Base-by-base conservation (phyloP, 2,329 filamentous ascomycete genomes). In the Dactylellina drechsleri region DNA sequence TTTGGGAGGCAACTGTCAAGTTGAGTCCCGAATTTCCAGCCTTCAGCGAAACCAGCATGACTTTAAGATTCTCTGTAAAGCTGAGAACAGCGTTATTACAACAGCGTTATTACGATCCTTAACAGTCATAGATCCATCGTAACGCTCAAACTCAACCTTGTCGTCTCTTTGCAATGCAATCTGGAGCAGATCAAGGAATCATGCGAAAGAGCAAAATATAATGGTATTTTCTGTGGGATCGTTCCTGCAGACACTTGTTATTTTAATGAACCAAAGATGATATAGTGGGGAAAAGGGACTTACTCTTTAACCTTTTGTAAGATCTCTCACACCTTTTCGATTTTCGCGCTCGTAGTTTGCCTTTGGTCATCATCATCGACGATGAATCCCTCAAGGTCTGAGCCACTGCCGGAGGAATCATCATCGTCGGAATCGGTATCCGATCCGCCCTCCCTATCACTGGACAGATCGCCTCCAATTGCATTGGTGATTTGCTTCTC, bases 11-110 rank as follows among this genome's bases (percentile, higher is more conserved):
- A 16, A 89, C 88, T 45, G 91, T 92, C 23, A 97, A 85, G 80
- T 97, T 97, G 53, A 97, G 86, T 1, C 93, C 93, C 0, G 93
- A 89, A 78, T 94, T 94, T 36, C 92, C 92, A 0, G 92, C 91
- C 79, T 92, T 92, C 56, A 94, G 84, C 0, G 90, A 93, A 1
- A 93, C 87, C 2, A 95, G 85, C 86, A 95, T 91, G 80, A 94
- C 85, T 75, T 86, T 81, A 0, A 85, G 82, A 4, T 87, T 83
- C 50, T 90, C 87, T 49, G 86, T 87, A 81, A 95, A 94, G 16
- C 87, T 85, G 41, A 87, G 82, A n/a, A n/a, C n/a, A n/a, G n/a
- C n/a, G n/a, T n/a, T n/a, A n/a, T n/a, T n/a, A n/a, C n/a, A 6
- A 92, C 88, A 0, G 90, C 87, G 31, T 88, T 84, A 72, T 90